Evolutionary conservation across 179 eudicot genomes (phyloP).

Genomic region (Amaranthus tricolor): DNA sequence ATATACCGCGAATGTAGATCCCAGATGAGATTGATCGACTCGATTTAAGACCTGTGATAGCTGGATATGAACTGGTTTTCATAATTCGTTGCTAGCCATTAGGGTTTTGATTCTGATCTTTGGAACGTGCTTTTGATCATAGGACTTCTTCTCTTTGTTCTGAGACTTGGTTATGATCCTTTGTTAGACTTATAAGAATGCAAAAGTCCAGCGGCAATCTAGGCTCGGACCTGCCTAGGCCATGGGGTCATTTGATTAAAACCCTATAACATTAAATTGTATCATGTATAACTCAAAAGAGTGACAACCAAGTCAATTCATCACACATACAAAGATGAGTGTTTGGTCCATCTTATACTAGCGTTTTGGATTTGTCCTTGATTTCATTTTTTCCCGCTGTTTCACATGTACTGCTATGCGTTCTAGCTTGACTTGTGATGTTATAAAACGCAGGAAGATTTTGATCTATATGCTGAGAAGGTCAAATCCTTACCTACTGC

Average conservation of each 20-base stretch:
- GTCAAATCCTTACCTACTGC: slow-evolving; percentile 61
- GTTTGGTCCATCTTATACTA: too few species aligned
- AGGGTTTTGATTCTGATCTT: neutral
- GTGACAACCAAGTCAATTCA: too few species aligned
- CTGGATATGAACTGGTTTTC: too few species aligned
- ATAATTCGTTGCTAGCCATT: too few species aligned
- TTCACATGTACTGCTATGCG: neutral
- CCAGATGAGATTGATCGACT: neutral
- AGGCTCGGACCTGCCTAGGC: too few species aligned
- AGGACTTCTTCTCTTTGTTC: neutral
- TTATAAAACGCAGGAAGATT: slow-evolving; percentile 61
- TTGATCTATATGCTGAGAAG: slow-evolving; percentile 75
- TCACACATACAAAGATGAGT: too few species aligned
- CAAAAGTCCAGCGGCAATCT: too few species aligned
- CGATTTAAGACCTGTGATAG: too few species aligned
- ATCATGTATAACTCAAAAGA: too few species aligned
- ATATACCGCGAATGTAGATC: neutral
- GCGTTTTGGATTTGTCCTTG: too few species aligned
- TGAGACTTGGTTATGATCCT: neutral
- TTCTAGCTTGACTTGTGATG: slow-evolving; percentile 6
- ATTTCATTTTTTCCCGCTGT: neutral
- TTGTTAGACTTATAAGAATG: neutral
- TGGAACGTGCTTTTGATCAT: neutral
- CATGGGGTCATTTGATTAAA: too few species aligned
- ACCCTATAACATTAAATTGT: too few species aligned